Base-by-base conservation (phyloP, 2,329 filamentous ascomycete genomes). In the Neofusicoccum ribis region DNA sequence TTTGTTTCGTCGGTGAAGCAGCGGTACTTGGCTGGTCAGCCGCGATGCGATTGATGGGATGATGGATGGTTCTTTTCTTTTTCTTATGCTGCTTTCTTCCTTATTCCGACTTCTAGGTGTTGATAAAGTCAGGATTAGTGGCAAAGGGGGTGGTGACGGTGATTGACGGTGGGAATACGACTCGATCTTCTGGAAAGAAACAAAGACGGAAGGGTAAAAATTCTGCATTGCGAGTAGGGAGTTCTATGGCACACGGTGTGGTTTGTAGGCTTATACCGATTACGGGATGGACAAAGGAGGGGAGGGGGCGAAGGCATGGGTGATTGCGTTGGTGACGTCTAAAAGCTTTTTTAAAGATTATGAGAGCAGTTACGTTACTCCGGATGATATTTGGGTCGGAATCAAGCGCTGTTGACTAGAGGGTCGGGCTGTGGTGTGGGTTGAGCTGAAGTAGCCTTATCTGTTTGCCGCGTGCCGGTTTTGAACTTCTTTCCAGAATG, bases 221-320 rank as follows among this genome's bases (percentile, higher is more conserved):
- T 17, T 60, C 15, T 37, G 56, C 56, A 60, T 60, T 60, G 56
- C 56, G 44, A 60, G 56, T 47, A 47, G 56, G 56, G 56, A 60
- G 56, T 60, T 60, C 56, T 60, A 47, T 60, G 56, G 56, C 23
- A 60, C 23, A 60, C 14, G 56, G 56, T 60, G 56, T 37, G 56
- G 41, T 23, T 47, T 47, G 56, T 60, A 60, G 56, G 56, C 56
- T 60, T 60, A 60, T 60, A 60, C 56, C 56, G 56, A 60, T 47
- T 60, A 60, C n/a, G 43, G 56, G 56, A 46, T 36, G 56, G 54
- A 34, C 6, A 36, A 17, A 39, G 56, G 17, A 47, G 41, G 41
- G 56, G 43, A 20, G 31, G 37, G 41, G 6, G 27, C 27, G 27
- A 31, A 60, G n/a, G 43, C 17, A 60, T 60, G 43, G 56, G 37